Conservation (phyloP, 495 filamentous ascomycete genomes). For the Aspergillus haitiensis region DNA sequence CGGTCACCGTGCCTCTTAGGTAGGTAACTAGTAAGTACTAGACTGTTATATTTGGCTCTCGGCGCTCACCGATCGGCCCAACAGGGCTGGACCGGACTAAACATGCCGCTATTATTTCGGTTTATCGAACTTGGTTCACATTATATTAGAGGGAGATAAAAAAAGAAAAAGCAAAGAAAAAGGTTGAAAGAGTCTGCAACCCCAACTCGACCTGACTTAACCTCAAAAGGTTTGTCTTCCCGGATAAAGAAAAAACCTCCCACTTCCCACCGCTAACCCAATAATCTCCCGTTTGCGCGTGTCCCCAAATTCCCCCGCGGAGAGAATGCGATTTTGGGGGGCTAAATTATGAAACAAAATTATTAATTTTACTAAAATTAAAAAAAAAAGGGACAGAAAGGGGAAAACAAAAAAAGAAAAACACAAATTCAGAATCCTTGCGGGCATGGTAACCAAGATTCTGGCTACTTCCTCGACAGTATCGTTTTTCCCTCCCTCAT, state of each 20-base stretch:
- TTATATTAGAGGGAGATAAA: not conserved
- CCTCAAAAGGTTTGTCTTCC: slow-evolving; percentile 2
- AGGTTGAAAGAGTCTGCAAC: not conserved
- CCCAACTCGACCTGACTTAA: slow-evolving; percentile 1
- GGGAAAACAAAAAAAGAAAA: not conserved
- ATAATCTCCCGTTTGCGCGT: too few relatives aligned
- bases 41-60: slow-evolving; percentile 10
- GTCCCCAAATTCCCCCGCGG: slow-evolving; percentile 6
- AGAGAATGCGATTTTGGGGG: slow-evolving; percentile 7
- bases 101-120: slow-evolving; percentile 1
- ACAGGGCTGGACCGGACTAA: slow-evolving; percentile 6
- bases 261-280: slow-evolving; percentile 11
- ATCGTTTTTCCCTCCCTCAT: slow-evolving; percentile 25
- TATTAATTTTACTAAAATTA: not conserved
- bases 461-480: slow-evolving; percentile 21
- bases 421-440: slow-evolving; percentile 10
- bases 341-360: not conserved
- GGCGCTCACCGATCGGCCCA: slow-evolving; percentile 8
- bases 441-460: slow-evolving; percentile 46
- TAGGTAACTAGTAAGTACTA: slow-evolving; percentile 10
- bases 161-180: not conserved
- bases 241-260: slow-evolving; percentile 20
- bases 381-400: slow-evolving; percentile 7
- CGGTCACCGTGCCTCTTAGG: not conserved
- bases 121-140: not conserved